A percentile compares a stretch with the other conserved stretches of the same genome.
phyloP scores from a whole-genome alignment of 345 rosid species.

The Populus alba region DNA sequence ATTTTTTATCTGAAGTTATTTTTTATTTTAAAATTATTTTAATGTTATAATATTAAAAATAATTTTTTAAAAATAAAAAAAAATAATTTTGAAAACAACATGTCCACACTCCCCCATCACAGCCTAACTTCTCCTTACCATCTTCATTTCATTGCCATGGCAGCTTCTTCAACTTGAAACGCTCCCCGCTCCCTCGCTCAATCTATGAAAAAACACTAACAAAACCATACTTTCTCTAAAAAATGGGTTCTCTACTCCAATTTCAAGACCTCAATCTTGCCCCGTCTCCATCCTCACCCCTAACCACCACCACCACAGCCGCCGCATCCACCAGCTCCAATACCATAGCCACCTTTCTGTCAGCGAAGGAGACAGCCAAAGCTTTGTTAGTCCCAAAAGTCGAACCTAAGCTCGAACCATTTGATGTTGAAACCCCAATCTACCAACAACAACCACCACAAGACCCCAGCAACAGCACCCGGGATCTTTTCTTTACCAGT shows the following conservation, averaged over 20 bases:
- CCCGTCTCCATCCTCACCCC: background rate
- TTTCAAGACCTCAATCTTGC: constrained; percentile 63
- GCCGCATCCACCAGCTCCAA: constrained; percentile 16
- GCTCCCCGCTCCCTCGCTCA: background rate
- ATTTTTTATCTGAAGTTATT: too few species aligned
- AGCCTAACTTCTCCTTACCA: background rate
- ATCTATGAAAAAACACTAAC: background rate
- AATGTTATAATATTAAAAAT: too few species aligned
- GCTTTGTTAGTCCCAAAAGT: constrained; percentile 32
- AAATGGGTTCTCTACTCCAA: constrained; percentile 54
- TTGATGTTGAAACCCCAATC: constrained; percentile 23
- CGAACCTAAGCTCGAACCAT: constrained; percentile 58
- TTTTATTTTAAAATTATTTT: too few species aligned
- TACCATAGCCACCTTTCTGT: background rate
- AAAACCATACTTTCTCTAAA: background rate
- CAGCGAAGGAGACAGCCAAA: background rate
- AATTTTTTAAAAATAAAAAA: too few species aligned
- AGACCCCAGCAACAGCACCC: background rate
- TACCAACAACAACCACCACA: constrained; percentile 20
- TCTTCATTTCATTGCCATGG: background rate
- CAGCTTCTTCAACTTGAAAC: background rate
- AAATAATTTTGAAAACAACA: too few species aligned
- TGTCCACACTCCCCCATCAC: too few species aligned
- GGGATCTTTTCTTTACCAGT: constrained; percentile 8
- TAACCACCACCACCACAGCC: constrained; percentile 12